Evolutionary conservation across 176 grass and related monocot species (phyloP).

Genomic region (Stipa capillata): DNA sequence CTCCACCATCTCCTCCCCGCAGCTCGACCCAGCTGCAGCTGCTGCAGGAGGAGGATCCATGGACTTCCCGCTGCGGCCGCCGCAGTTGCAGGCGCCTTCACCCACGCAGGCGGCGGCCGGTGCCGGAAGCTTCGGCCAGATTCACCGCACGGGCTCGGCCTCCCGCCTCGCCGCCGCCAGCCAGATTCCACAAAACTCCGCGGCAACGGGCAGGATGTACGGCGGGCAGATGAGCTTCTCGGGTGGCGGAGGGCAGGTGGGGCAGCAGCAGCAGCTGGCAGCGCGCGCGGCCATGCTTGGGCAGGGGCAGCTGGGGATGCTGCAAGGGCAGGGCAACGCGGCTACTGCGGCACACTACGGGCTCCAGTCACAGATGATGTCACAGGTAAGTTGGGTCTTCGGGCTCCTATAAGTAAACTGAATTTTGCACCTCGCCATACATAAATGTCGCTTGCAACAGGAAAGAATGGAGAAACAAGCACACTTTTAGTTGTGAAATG

Average conservation of each 20-base stretch:
- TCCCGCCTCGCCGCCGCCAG: slow-evolving; percentile 26
- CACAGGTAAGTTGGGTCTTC: slow-evolving; percentile 44
- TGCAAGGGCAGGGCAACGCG: slow-evolving; percentile 57
- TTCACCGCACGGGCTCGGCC: slow-evolving; percentile 41
- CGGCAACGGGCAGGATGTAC: slow-evolving; percentile 68
- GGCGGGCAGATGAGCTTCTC: slow-evolving; percentile 75
- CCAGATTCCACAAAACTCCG: slow-evolving; percentile 54
- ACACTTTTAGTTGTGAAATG: not conserved
- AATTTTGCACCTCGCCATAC: not conserved
- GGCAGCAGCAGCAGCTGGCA: slow-evolving; percentile 56
- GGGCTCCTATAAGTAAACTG: not conserved
- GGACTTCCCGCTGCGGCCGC: slow-evolving; percentile 43
- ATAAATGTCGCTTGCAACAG: not conserved
- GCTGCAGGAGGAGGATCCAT: slow-evolving; percentile 15
- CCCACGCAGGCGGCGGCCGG: slow-evolving; percentile 41
- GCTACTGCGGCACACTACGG: slow-evolving; percentile 54
- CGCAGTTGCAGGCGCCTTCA: slow-evolving; percentile 54
- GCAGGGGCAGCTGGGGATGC: slow-evolving; percentile 62
- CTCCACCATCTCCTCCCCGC: slow-evolving; percentile 52
- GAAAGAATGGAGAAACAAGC: not conserved
- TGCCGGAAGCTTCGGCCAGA: slow-evolving; percentile 32
- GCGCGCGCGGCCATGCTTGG: slow-evolving; percentile 61
- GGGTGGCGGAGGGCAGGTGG: slow-evolving; percentile 37
- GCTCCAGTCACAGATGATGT: slow-evolving; percentile 74
- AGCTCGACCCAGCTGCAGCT: slow-evolving; percentile 38